Evolutionary conservation across 371 early-diverging fungal genomes (phyloP), one percentile per base, ranked within the genome.

Genomic region (Aphelidium insulamus): DNA sequence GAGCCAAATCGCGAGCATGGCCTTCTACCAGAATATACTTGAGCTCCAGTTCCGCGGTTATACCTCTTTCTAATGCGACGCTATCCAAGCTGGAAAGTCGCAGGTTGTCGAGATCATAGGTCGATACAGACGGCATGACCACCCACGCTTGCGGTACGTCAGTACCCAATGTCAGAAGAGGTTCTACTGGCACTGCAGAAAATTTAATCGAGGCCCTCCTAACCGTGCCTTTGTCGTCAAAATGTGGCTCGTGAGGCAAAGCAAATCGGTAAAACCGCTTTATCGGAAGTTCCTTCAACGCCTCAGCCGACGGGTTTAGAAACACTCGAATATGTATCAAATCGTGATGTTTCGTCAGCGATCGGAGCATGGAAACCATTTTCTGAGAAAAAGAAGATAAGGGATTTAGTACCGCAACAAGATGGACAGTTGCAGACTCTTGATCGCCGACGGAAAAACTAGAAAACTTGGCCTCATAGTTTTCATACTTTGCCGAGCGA

Each of bases 81-180:
- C 51, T 9, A 45, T n/a, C 55, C 20, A 75, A 40, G 16, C 59
- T 54, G 2, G 60, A 44, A 10, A 86, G 48, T 9, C 63, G 50
- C 24, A 94, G 65, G 44, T 94, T 94, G 52, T 94, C 94, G 17
- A 94, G 53, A 41, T 94, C 94, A 44, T 86, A 62, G 14, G 69
- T 54, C 10, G 80, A 82, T 20, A 66, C 66, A 1, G 62, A 53
- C 4, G 88, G 75, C 2, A 74, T 68, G 1, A 84, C 82, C 21
- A 86, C 67, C 94, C 94, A 92, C 6, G 82, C 58, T 12, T 68
- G 57, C 25, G 71, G 75, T 9, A 66, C 73, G 33, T 92, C 85
- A 30, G 84, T 59, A 18, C 79, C 83, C 7, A 88, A 49, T 0
- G 90, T 88, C 28, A 84, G 62, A 9, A 94, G 56, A 0, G 81